phyloP scores from a whole-genome alignment of 208 protist species.

The Borovskyia barvae region DNA sequence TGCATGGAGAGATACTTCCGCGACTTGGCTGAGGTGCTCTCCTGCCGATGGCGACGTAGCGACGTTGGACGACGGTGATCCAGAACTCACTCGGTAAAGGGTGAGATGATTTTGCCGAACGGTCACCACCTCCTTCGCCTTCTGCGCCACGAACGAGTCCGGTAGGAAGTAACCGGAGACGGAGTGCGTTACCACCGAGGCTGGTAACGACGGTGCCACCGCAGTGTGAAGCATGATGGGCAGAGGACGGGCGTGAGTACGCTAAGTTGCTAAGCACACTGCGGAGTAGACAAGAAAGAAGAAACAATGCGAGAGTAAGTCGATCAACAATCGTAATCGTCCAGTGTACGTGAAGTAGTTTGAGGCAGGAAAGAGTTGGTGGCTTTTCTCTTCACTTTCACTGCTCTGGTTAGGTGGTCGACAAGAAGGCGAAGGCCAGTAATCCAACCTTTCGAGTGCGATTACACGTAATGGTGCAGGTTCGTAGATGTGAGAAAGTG shows the following conservation, averaged over 20 bases:
- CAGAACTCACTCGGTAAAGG: constrained; percentile 40
- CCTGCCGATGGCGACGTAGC: too few species aligned
- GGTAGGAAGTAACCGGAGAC: constrained; percentile 68
- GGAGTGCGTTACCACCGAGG: constrained; percentile 71
- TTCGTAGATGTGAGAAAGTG: too few species aligned
- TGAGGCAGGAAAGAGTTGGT: background rate
- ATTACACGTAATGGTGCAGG: too few species aligned
- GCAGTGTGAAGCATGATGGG: constrained; percentile 84
- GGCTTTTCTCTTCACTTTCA: too few species aligned
- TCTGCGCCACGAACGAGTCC: constrained; percentile 19
- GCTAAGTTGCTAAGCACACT: background rate
- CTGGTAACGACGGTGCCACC: constrained; percentile 65
- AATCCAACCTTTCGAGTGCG: too few species aligned
- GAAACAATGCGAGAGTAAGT: constrained; percentile 2
- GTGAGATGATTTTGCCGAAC: constrained; percentile 72
- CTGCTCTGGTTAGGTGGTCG: too few species aligned
- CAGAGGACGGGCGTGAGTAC: background rate
- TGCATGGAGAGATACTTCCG: constrained; percentile 54
- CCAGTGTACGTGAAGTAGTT: background rate
- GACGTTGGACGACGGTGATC: background rate
- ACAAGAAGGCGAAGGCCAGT: too few species aligned
- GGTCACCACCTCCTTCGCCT: constrained; percentile 52
- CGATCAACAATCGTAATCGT: background rate
- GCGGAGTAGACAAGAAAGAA: too few species aligned
- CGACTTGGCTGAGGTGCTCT: constrained; percentile 37